These are phyloP conservation scores for Russula foetens DNA, from an alignment of 768 basidiomycete species.

Conservation along the genomic window DNA sequence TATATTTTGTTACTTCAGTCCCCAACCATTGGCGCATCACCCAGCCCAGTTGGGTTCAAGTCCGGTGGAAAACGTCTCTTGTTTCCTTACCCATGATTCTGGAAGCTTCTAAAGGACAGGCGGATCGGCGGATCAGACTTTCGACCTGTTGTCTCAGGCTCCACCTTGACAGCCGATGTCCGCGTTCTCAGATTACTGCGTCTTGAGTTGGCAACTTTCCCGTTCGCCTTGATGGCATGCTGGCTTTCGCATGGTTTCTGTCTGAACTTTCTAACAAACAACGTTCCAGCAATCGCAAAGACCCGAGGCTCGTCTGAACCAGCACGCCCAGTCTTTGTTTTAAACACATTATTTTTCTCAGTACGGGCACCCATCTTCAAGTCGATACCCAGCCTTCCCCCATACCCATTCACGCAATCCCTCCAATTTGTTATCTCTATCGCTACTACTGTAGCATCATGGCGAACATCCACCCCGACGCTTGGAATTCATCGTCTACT, in stretches of 20 bases:
- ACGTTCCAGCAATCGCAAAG: not conserved
- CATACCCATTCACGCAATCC: not conserved
- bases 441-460: not conserved
- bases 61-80: too few species aligned
- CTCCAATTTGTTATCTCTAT: not conserved
- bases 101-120: too few species aligned
- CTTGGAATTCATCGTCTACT: not conserved
- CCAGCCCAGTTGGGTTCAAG: not conserved
- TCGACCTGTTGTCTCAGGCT: too few species aligned
- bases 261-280: too few species aligned
- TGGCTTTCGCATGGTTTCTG: too few species aligned
- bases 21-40: not conserved
- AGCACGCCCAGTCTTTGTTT: not conserved
- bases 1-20: not conserved
- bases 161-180: too few species aligned
- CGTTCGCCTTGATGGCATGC: too few species aligned
- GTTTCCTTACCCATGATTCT: too few species aligned
- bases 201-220: too few species aligned
- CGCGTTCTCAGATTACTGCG: too few species aligned
- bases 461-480: not conserved
- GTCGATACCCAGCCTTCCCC: not conserved
- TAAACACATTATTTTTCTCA: not conserved
- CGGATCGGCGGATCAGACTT: too few species aligned
- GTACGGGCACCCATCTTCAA: not conserved
- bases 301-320: not conserved